Conservation (phyloP, 2,329 filamentous ascomycete genomes). For the Colletotrichum sp. region DNA sequence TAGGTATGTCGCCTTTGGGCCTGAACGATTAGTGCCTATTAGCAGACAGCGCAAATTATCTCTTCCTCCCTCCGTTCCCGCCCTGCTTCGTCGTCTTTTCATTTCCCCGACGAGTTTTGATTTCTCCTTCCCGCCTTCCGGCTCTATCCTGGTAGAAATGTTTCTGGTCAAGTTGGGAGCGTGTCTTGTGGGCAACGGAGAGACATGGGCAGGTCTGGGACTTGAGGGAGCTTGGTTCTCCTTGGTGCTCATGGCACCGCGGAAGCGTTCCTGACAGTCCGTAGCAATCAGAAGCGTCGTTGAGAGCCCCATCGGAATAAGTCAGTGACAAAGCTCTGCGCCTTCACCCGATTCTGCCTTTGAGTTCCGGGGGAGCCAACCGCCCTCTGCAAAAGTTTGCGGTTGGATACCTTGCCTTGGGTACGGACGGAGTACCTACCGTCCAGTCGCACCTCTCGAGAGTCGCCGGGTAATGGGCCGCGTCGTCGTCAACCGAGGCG, state of each 20-base stretch:
- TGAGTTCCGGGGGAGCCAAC: neutral
- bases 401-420: neutral
- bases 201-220: slow-evolving; percentile 15
- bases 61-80: neutral
- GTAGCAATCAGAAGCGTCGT: slow-evolving; percentile 18
- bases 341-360: neutral
- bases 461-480: neutral
- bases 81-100: neutral
- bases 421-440: neutral
- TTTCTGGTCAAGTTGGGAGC: slow-evolving; percentile 12
- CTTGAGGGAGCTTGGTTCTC: neutral
- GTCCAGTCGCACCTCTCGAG: neutral
- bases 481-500: neutral
- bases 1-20: neutral
- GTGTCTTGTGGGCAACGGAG: neutral
- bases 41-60: neutral
- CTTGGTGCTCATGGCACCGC: slow-evolving; percentile 15
- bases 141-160: slow-evolving; percentile 14
- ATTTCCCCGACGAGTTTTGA: neutral
- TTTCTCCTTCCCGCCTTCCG: neutral
- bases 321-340: slow-evolving; percentile 11
- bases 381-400: neutral
- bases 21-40: neutral
- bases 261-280: slow-evolving; percentile 15
- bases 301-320: slow-evolving; percentile 11